Evolutionary conservation across 495 filamentous ascomycete species (phyloP).

Genomic region (Podospora anserina): DNA sequence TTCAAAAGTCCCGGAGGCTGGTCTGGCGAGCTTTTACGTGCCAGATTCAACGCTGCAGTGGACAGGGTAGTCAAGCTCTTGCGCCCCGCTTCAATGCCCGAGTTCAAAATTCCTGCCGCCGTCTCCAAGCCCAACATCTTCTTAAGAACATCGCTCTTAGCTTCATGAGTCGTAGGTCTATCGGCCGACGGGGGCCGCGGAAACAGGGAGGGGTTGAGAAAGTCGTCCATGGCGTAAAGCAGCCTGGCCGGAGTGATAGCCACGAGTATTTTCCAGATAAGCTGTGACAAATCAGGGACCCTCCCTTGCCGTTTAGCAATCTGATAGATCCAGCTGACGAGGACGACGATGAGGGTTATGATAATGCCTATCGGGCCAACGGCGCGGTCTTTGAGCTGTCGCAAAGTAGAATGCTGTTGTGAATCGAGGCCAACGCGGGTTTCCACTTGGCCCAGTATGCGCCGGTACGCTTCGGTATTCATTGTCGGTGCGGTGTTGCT

Average conservation of each 20-base stretch:
- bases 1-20: conserved; percentile 81
- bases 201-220: conserved; percentile 38
- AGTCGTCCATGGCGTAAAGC: conserved; percentile 56
- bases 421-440: conserved; percentile 20
- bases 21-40: conserved; percentile 33
- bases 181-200: conserved; percentile 27
- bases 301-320: conserved; percentile 30
- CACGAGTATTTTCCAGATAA: conserved; percentile 65
- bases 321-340: conserved; percentile 42
- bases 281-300: conserved; percentile 28
- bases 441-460: conserved; percentile 28
- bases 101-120: conserved; percentile 12
- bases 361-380: conserved; percentile 37
- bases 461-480: conserved; percentile 28
- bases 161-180: conserved; percentile 41
- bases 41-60: conserved; percentile 35
- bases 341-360: conserved; percentile 37
- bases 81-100: conserved; percentile 28
- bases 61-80: conserved; percentile 51
- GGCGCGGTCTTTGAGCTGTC: conserved; percentile 30
- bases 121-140: conserved; percentile 64
- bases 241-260: conserved; percentile 58
- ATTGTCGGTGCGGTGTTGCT: conserved; percentile 14
- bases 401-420: conserved; percentile 22
- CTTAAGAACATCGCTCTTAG: conserved; percentile 66